phyloP scores from a whole-genome alignment of 192 early-diverging fungal species.

The Backusella psychrophila region DNA sequence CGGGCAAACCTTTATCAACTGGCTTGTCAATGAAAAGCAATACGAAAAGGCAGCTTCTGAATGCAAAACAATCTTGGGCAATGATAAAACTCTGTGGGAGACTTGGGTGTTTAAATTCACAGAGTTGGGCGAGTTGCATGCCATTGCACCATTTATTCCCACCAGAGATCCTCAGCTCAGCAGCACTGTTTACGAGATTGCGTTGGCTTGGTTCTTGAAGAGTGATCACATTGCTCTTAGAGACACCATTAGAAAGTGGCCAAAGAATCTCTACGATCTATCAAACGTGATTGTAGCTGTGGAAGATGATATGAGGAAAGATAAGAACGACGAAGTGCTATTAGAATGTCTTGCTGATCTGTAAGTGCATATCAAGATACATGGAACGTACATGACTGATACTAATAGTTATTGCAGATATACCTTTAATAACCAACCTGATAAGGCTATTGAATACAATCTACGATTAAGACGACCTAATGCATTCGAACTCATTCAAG shows the following conservation, averaged over 20 bases:
- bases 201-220: slow-evolving; percentile 69
- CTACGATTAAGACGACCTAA: slow-evolving; percentile 67
- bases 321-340: slow-evolving; percentile 55
- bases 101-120: slow-evolving; percentile 90
- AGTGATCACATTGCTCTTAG: slow-evolving; percentile 55
- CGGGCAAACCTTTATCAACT: slow-evolving; percentile 78
- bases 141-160: slow-evolving; percentile 77
- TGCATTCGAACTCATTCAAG: slow-evolving; percentile 73
- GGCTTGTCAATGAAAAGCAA: slow-evolving; percentile 65
- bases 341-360: slow-evolving; percentile 74
- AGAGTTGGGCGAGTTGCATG: slow-evolving; percentile 70
- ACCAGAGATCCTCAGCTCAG: slow-evolving; percentile 69
- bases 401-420: slow-evolving; percentile 45
- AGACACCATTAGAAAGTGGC: slow-evolving; percentile 76
- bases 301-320: slow-evolving; percentile 62
- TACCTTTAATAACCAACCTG: slow-evolving; percentile 65
- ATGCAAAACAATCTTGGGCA: slow-evolving; percentile 72
- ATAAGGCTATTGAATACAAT: slow-evolving; percentile 80
- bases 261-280: slow-evolving; percentile 72
- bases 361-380: slow-evolving; percentile 42
- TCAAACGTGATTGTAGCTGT: slow-evolving; percentile 73
- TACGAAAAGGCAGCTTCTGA: slow-evolving; percentile 65
- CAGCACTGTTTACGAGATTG: slow-evolving; percentile 84
- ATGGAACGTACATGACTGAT: neutral
- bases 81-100: slow-evolving; percentile 80